Evolutionary conservation across 495 filamentous ascomycete species (phyloP).

Genomic region (Hyaloscypha hepaticicola): DNA sequence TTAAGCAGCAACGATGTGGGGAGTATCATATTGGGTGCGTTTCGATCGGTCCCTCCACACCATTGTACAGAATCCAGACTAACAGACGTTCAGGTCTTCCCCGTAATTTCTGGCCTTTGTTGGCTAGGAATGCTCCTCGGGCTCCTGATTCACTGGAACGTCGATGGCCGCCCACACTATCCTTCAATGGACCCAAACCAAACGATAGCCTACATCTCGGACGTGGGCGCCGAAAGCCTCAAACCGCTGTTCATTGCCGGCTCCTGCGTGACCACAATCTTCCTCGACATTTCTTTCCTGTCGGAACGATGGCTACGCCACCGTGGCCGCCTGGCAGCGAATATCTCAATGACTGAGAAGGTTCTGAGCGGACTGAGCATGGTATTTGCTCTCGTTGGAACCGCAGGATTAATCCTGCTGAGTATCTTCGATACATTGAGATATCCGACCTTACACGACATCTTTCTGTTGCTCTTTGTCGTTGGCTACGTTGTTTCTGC

Average conservation of each 20-base stretch:
- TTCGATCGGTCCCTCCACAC: conserved; percentile 24
- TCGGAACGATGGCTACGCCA: conserved; percentile 83
- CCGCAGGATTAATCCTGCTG: conserved; percentile 74
- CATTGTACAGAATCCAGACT: conserved; percentile 2
- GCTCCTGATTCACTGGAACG: conserved; percentile 54
- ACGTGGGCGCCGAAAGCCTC: conserved; percentile 65
- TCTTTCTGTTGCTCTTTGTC: conserved; percentile 83
- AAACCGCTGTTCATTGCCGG: conserved; percentile 89
- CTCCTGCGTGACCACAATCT: conserved; percentile 73
- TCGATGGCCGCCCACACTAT: conserved; percentile 60
- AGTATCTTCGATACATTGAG: conserved; percentile 77
- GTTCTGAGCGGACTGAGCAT: conserved; percentile 66
- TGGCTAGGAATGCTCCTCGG: conserved; percentile 69
- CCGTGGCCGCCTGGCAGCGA: conserved; percentile 66
- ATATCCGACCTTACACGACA: conserved; percentile 65
- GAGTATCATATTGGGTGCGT: conserved; percentile 60
- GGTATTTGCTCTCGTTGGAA: conserved; percentile 72
- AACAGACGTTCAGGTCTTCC: conserved; percentile 65
- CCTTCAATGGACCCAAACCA: conserved; percentile 62
- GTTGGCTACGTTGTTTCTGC: conserved; percentile 78
- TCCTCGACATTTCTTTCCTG: conserved; percentile 79
- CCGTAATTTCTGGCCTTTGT: conserved; percentile 72
- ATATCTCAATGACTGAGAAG: conserved; percentile 67
- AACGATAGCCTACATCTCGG: conserved; percentile 81
- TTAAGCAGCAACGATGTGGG: conserved; percentile 53